phyloP scores from a whole-genome alignment of 441 rosid species.

The Erysimum pusillum region DNA sequence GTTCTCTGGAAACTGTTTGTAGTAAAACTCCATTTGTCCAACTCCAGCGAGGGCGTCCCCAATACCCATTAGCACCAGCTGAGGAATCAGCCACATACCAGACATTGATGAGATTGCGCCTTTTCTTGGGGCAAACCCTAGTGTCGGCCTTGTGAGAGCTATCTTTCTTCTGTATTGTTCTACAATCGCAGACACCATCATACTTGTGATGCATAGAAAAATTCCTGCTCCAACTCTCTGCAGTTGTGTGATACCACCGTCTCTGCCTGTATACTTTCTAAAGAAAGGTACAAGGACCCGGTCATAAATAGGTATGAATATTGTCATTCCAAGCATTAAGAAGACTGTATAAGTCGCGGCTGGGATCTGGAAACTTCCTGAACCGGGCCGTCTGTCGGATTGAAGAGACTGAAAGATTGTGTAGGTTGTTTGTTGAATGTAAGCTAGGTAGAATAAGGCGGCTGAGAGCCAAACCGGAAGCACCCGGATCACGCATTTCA shows the following conservation, averaged over 20 bases:
- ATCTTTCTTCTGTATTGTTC: constrained; percentile 59
- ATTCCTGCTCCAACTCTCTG: constrained; percentile 73
- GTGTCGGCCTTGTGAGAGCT: constrained; percentile 54
- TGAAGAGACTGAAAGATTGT: constrained; percentile 73
- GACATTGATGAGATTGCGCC: constrained; percentile 68
- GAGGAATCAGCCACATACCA: constrained; percentile 71
- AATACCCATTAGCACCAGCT: constrained; percentile 64
- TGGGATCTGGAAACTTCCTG: constrained; percentile 59
- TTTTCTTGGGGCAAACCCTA: constrained; percentile 53
- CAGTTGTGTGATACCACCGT: constrained; percentile 72
- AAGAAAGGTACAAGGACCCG: constrained; percentile 64
- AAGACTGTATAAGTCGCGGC: constrained; percentile 68
- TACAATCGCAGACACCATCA: constrained; percentile 63
- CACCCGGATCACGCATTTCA: constrained; percentile 65
- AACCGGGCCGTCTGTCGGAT: constrained; percentile 58
- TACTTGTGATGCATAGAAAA: constrained; percentile 57
- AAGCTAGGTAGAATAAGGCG: constrained; percentile 52
- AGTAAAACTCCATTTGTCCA: constrained; percentile 65
- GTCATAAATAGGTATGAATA: constrained; percentile 77
- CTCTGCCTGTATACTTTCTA: constrained; percentile 57
- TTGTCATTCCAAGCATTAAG: constrained; percentile 62
- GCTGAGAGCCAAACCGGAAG: constrained; percentile 70
- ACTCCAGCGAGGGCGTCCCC: constrained; percentile 62
- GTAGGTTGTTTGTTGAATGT: constrained; percentile 65
- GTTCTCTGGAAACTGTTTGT: constrained; percentile 78